phyloP scores from a whole-genome alignment of 2,329 filamentous ascomycete species.

The Fusarium pseudograminearum region DNA sequence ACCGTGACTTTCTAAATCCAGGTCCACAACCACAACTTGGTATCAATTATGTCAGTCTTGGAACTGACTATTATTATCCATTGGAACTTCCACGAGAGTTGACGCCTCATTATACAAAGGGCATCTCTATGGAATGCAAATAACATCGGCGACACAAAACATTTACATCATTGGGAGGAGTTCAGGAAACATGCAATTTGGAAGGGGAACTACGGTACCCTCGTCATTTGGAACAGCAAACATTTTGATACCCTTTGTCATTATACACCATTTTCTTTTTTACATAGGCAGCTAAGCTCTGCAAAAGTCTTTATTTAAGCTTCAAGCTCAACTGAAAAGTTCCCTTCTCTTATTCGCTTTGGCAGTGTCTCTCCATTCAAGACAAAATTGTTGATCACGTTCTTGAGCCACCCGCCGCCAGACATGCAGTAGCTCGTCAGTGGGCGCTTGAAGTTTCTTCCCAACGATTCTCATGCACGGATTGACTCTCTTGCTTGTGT shows the following conservation, averaged over 20 bases:
- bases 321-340: neutral
- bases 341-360: constrained; percentile 3
- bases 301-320: neutral
- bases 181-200: constrained; percentile 12
- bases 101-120: neutral
- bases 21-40: neutral
- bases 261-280: neutral
- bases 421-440: neutral
- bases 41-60: neutral
- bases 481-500: neutral
- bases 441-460: neutral
- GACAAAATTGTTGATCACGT: constrained; percentile 2
- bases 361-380: constrained; percentile 11
- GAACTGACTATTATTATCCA: neutral
- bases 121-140: neutral
- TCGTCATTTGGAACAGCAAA: constrained; percentile 8
- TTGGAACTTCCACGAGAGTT: neutral
- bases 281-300: neutral
- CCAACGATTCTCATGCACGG: constrained; percentile 16
- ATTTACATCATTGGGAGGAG: constrained; percentile 24
- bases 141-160: neutral
- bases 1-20: neutral
- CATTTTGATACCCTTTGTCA: constrained; percentile 27
- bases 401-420: constrained; percentile 13
- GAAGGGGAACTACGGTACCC: constrained; percentile 18